Conservation (phyloP, 1,284 basidiomycete genomes). For the Xanthoconium separans region DNA sequence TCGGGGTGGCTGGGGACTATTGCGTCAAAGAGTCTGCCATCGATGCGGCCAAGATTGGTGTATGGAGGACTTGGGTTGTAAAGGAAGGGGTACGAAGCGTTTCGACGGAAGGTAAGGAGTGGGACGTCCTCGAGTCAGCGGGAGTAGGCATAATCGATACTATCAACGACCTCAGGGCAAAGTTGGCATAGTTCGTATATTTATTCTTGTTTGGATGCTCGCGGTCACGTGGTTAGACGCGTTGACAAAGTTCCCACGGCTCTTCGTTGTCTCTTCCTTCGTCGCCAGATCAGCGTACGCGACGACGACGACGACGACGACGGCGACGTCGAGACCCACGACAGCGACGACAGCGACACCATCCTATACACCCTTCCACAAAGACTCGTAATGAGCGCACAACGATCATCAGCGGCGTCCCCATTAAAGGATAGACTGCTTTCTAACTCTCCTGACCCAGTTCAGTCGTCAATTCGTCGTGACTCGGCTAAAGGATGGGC, state of each 20-base stretch:
- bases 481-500: constrained; percentile 59
- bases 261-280: constrained; percentile 19
- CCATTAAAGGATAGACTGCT: constrained; percentile 48
- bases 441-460: constrained; percentile 62
- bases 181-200: not conserved
- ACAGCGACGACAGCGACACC: constrained; percentile 19
- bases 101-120: constrained; percentile 33
- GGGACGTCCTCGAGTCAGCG: constrained; percentile 36
- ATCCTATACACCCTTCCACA: not conserved
- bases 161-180: constrained; percentile 24
- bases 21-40: constrained; percentile 51
- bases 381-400: constrained; percentile 29
- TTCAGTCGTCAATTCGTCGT: constrained; percentile 59
- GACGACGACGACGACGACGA: constrained; percentile 1
- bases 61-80: constrained; percentile 48
- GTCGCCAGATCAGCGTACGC: constrained; percentile 11
- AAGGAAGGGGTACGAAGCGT: constrained; percentile 42
- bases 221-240: constrained; percentile 32
- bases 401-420: constrained; percentile 15
- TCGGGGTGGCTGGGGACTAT: constrained; percentile 52
- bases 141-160: constrained; percentile 31
- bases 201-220: constrained; percentile 16
- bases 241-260: constrained; percentile 29
- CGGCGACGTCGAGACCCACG: constrained; percentile 20
- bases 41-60: constrained; percentile 39